Evolutionary conservation across 2,329 filamentous ascomycete species (phyloP), one percentile per base, ranked within the genome.

Genomic region (Cadophora sp.): DNA sequence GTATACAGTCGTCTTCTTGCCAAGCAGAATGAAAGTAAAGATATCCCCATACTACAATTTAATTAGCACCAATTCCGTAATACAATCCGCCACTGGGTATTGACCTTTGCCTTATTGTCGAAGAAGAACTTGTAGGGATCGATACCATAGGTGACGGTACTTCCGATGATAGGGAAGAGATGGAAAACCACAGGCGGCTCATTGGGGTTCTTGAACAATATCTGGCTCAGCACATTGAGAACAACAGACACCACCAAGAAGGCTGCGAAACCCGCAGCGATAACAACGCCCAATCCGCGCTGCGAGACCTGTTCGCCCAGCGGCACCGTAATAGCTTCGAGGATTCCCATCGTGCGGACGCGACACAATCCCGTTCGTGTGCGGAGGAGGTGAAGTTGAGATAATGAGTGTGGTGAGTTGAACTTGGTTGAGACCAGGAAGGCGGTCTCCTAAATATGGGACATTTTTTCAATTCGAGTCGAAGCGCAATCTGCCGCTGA

Each of bases 101-200:
- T 70, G 76, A 94, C 92, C 90, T 97, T 97, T 76, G 87, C 85
- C 75, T 89, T 79, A 85, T 89, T 87, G 75, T 85, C 75, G 73
- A 87, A 87, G 83, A 97, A 97, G 86, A 97, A 98, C 62, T 84
- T 85, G 77, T 93, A 94, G 19, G 95, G 95, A 77, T 98, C 93
- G 81, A 97, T 97, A 80, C 95, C 95, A 82, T 98, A 99, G 55
- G 89, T 92, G 76, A 98, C 85, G 69, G 96, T 97, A 83, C 91
- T 97, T 72, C 95, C 95, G 76, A 99, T 86, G 73, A 97, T 81
- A 68, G 92, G 92, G 76, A 95, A 85, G 87, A 88, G 92, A 80
- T 93, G 91, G 80, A 94, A 95, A 70, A 95, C 91, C 67, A 94
- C 75, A 0, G 92, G 92, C 34, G 92, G 92, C 79, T 94, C 91